Percentiles rank a stretch among this genome's conserved stretches.
These are phyloP conservation scores for Murraya paniculata DNA, from an alignment of 345 rosid genomes.

Conservation along the genomic window DNA sequence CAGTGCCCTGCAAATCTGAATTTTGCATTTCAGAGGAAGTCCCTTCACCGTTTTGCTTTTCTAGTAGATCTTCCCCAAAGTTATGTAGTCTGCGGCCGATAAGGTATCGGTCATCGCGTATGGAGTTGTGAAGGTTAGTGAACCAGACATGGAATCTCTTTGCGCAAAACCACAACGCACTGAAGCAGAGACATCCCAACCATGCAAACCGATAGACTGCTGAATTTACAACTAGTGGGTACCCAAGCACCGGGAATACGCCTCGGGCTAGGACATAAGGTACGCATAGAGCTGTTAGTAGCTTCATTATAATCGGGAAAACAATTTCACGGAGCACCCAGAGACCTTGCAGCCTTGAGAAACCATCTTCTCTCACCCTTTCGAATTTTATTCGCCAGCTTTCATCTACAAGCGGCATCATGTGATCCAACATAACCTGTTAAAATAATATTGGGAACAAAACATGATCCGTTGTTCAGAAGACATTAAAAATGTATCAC, in stretches of 20 bases:
- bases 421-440: conserved; percentile 96
- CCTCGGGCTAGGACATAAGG: conserved; percentile 93
- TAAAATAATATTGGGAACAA: not conserved
- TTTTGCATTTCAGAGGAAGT: conserved; percentile 21
- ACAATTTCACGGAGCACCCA: conserved; percentile 95
- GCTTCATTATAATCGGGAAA: conserved; percentile 87
- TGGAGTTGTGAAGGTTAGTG: conserved; percentile 98
- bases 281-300: conserved; percentile 89
- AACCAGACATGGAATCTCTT: conserved; percentile 92
- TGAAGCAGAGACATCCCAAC: conserved; percentile 88
- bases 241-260: conserved; percentile 86
- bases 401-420: conserved; percentile 96
- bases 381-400: conserved; percentile 90
- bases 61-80: conserved; percentile 56
- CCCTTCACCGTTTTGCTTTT: conserved; percentile 30
- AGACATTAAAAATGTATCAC: not conserved
- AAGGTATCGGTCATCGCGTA: conserved; percentile 93
- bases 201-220: conserved; percentile 96
- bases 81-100: conserved; percentile 93
- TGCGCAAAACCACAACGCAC: conserved; percentile 71
- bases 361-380: conserved; percentile 93
- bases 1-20: conserved; percentile 21
- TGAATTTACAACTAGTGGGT: conserved; percentile 87
- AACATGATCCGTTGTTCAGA: not conserved
- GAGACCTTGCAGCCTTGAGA: conserved; percentile 86